Percentiles rank a stretch among this genome's conserved stretches.
Evolutionary conservation across 2,329 filamentous ascomycete species (phyloP).

Genomic region (Phoma sp.): DNA sequence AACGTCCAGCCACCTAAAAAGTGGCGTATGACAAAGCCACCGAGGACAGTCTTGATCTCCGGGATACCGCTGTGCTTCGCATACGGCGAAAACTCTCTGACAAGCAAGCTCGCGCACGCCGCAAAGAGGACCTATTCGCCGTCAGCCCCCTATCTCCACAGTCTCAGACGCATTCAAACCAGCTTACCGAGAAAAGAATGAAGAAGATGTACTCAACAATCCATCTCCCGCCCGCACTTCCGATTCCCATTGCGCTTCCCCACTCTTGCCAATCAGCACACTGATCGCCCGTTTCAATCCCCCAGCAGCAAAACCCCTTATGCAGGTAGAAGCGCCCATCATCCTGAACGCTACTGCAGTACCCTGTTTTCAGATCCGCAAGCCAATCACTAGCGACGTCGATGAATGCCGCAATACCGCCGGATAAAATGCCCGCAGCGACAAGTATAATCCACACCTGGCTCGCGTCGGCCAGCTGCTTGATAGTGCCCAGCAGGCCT

Average conservation of each 20-base stretch:
- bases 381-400: conserved; percentile 93
- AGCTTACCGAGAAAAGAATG: conserved; percentile 74
- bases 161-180: conserved; percentile 32
- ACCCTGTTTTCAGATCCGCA: conserved; percentile 88
- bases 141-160: conserved; percentile 27
- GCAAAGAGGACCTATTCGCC: conserved; percentile 73
- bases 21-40: conserved; percentile 87
- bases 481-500: conserved; percentile 74
- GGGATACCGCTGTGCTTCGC: conserved; percentile 96
- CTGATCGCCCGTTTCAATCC: conserved; percentile 75
- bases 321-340: conserved; percentile 92
- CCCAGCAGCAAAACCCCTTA: conserved; percentile 90
- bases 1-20: conserved; percentile 91
- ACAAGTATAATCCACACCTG: conserved; percentile 93
- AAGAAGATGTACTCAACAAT: conserved; percentile 89
- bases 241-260: conserved; percentile 74
- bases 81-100: conserved; percentile 82
- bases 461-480: conserved; percentile 78
- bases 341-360: conserved; percentile 76
- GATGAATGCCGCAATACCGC: conserved; percentile 83
- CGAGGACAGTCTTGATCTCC: conserved; percentile 95
- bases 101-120: conserved; percentile 75
- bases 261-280: conserved; percentile 89
- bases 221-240: conserved; percentile 73
- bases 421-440: conserved; percentile 81